These are phyloP conservation scores for grape (Vitis vinifera) DNA, from an alignment of 164 flowering plant species.

Conservation along the genomic window ASM3070453v1 NC_081811.1:25692501-25693000, in stretches of 20 bases:
- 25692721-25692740: neutral
- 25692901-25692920: too few relatives aligned
- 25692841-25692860: too few relatives aligned
- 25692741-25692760: neutral
- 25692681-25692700: neutral
- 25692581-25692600: slow-evolving; percentile 49
- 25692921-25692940: too few relatives aligned
- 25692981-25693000: too few relatives aligned
- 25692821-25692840: too few relatives aligned
- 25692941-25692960: too few relatives aligned
- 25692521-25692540: slow-evolving; percentile 49
- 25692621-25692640: slow-evolving; percentile 15
- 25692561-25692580: slow-evolving; percentile 56
- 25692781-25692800: too few relatives aligned
- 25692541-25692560: slow-evolving; percentile 58
- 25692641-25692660: neutral
- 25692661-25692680: neutral
- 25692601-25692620: slow-evolving; percentile 55
- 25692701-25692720: neutral
- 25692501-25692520: slow-evolving; percentile 49
- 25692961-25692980: too few relatives aligned
- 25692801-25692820: too few relatives aligned
- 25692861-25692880: too few relatives aligned
- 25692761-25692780: neutral
- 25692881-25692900: too few relatives aligned